phyloP scores from a whole-genome alignment of 2,329 filamentous ascomycete genomes.

The Aspergillus clavatus region DNA sequence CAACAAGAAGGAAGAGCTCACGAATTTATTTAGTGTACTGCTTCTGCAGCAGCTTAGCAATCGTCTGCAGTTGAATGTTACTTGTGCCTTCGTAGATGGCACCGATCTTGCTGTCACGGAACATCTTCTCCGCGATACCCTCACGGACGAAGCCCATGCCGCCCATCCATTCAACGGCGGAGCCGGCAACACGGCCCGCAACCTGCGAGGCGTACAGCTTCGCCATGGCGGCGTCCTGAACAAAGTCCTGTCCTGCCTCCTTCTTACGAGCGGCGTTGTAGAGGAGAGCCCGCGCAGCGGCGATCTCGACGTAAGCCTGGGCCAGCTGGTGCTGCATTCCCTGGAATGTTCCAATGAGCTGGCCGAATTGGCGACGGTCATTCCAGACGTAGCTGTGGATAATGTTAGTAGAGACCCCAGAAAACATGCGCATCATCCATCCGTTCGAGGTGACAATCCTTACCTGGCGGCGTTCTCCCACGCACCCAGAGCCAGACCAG shows the following conservation, averaged over 20 bases:
- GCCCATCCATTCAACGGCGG: conserved; percentile 98
- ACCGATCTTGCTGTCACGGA: conserved; percentile 95
- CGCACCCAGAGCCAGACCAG: conserved; percentile 85
- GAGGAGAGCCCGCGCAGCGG: conserved; percentile 82
- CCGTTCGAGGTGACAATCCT: conserved; percentile 19
- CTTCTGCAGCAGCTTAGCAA: conserved; percentile 66
- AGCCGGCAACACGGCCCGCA: conserved; percentile 75
- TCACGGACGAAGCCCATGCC: conserved; percentile 98
- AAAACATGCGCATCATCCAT: neutral
- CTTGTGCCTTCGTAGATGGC: conserved; percentile 86
- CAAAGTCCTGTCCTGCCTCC: conserved; percentile 94
- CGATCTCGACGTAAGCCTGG: conserved; percentile 90
- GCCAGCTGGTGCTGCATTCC: conserved; percentile 99
- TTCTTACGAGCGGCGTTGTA: conserved; percentile 97
- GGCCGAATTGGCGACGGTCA: conserved; percentile 93
- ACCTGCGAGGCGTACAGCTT: conserved; percentile 95
- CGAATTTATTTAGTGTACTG: conserved; percentile 55
- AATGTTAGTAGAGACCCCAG: neutral
- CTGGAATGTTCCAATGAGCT: conserved; percentile 92
- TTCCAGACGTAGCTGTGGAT: conserved; percentile 80
- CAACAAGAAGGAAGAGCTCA: neutral
- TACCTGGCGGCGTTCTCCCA: conserved; percentile 88
- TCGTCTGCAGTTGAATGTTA: conserved; percentile 66
- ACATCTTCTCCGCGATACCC: conserved; percentile 96
- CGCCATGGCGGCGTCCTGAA: conserved; percentile 94